Evolutionary conservation across 305 asterid species (phyloP).

Genomic region (Fraxinus baroniana): DNA sequence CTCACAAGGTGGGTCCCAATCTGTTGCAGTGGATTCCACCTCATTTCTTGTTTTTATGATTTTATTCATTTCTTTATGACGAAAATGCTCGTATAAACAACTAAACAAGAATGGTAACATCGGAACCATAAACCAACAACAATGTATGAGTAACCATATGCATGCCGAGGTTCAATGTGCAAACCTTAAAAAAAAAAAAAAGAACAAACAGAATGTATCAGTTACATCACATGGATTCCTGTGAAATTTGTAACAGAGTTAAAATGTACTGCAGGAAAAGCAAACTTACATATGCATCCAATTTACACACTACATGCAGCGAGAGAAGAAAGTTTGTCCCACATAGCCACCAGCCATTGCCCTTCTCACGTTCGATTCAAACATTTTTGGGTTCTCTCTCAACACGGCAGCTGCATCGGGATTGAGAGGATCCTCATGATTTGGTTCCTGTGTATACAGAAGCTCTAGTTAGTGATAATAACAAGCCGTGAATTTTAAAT

Average conservation of each 20-base stretch:
- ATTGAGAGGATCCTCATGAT: conserved; percentile 72
- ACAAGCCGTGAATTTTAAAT: not conserved
- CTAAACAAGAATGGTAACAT: not conserved
- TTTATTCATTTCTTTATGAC: not conserved
- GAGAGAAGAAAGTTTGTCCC: conserved; percentile 60
- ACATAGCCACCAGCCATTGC: conserved; percentile 71
- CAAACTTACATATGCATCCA: conserved; percentile 18
- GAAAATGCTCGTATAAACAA: not conserved
- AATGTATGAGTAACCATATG: not conserved
- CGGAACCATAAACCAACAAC: not conserved
- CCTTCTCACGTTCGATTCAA: conserved; percentile 58
- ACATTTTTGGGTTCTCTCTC: conserved; percentile 63
- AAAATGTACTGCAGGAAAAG: not conserved
- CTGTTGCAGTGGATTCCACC: not conserved
- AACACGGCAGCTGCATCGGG: conserved; percentile 69
- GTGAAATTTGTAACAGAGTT: conserved; percentile 8
- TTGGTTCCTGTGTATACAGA: conserved; percentile 54
- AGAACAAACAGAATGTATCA: conserved; percentile 36
- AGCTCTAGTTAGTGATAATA: conserved; percentile 10
- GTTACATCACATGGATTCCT: conserved; percentile 16
- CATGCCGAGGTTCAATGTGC: not conserved
- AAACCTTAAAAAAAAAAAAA: conserved; percentile 20
- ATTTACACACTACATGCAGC: conserved; percentile 53
- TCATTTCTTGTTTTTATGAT: not conserved
- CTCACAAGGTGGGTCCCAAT: conserved; percentile 2